A percentile compares a stretch with the other conserved stretches of the same genome.
These are phyloP conservation scores for Nicotiana obtusifolia DNA, from an alignment of 257 asterid species.

Conservation along the genomic window DNA sequence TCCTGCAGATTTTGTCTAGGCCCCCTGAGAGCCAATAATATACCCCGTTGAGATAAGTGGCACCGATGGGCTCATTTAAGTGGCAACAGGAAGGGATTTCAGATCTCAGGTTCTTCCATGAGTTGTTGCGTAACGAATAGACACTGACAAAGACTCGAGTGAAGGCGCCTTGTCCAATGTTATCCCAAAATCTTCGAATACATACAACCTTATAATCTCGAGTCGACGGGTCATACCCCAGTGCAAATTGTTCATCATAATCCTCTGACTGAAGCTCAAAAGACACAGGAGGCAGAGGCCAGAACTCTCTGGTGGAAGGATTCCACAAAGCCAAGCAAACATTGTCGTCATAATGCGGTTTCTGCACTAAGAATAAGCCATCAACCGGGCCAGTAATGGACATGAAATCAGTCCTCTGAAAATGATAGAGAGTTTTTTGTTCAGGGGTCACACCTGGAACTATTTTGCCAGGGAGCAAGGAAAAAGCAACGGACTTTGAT, in stretches of 20 bases:
- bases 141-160: background rate
- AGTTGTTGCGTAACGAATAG: background rate
- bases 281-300: constrained; percentile 23
- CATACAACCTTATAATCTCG: background rate
- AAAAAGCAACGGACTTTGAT: background rate
- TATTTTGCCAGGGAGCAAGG: constrained; percentile 5
- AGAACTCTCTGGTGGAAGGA: constrained; percentile 35
- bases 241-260: background rate
- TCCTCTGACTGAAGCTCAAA: background rate
- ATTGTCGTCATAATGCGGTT: background rate
- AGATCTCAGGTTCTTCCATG: background rate
- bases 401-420: constrained; percentile 8
- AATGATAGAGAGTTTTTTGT: background rate
- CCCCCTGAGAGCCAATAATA: background rate
- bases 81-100: background rate
- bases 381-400: constrained; percentile 30
- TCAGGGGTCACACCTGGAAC: background rate
- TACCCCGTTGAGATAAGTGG: background rate
- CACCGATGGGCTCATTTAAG: background rate
- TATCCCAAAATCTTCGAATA: background rate
- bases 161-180: too few species aligned
- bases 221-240: background rate
- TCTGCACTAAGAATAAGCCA: constrained; percentile 24
- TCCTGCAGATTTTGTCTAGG: background rate
- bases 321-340: constrained; percentile 29